A percentile compares a stretch with the other conserved stretches of the same genome.
These are phyloP conservation scores for Falciphora oryzae DNA, from an alignment of 2,329 filamentous ascomycete genomes.

Conservation along the genomic window DNA sequence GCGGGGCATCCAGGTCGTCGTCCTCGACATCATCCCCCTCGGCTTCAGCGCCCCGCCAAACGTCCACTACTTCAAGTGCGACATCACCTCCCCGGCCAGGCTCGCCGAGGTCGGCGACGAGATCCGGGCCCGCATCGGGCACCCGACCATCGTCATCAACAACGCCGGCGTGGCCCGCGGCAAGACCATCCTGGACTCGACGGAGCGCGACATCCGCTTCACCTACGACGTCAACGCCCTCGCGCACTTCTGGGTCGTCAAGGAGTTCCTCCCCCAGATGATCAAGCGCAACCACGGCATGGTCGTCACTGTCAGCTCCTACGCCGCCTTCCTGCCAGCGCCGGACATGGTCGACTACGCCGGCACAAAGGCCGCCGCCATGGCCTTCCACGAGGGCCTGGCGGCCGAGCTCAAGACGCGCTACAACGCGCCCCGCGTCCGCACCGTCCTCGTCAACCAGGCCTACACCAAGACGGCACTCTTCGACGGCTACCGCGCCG, in stretches of 20 bases:
- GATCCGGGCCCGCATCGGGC: constrained; percentile 51
- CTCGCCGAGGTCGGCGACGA: constrained; percentile 45
- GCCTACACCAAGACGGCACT: constrained; percentile 57
- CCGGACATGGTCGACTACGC: constrained; percentile 64
- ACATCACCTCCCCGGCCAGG: constrained; percentile 54
- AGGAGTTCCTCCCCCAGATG: constrained; percentile 64
- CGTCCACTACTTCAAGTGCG: constrained; percentile 64
- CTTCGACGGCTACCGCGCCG: constrained; percentile 49
- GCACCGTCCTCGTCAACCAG: constrained; percentile 61
- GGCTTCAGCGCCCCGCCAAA: constrained; percentile 36
- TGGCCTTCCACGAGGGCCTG: constrained; percentile 64
- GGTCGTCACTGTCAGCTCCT: constrained; percentile 63
- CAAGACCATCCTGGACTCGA: constrained; percentile 51
- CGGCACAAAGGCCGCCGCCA: constrained; percentile 58
- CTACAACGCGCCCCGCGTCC: constrained; percentile 58
- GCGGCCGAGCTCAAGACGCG: constrained; percentile 50
- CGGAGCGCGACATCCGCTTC: constrained; percentile 53
- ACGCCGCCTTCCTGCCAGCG: constrained; percentile 54
- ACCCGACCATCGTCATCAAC: constrained; percentile 66
- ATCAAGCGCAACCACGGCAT: constrained; percentile 61
- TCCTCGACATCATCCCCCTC: constrained; percentile 63
- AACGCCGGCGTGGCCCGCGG: constrained; percentile 62
- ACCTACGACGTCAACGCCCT: constrained; percentile 69
- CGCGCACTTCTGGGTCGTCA: constrained; percentile 54
- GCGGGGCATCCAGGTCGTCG: constrained; percentile 59